Evolutionary conservation across 768 basidiomycete genomes (phyloP), one percentile per base, ranked within the genome.

Genomic region (Lentinula boryana): DNA sequence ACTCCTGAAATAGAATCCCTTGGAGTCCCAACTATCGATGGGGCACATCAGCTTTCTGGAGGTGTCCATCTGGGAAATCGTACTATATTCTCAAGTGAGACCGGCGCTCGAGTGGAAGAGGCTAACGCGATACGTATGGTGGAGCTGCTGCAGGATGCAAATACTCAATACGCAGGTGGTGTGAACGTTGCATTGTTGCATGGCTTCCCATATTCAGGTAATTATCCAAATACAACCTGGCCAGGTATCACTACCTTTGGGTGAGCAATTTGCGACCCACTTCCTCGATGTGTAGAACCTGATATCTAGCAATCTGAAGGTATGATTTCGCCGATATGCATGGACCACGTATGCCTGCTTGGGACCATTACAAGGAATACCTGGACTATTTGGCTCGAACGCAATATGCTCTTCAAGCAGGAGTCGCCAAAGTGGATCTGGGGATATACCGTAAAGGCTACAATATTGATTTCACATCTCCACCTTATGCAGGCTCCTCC

Each of bases 1-100:
- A 55, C 64, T 12, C 64, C 64, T 6, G 64, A 65, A 46, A 65
- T 65, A 32, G 64, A 65, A 50, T 63, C 64, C 1, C 31, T 65
- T 27, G 64, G 59, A 10, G 59, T 65, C 12, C 62, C 62, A 21
- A 63, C 64, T 36, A 63, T 65, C n/a, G 64, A 65, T 23, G 36
- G 58, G 18, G 64, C 64, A 15, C 59, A 62, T 4, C 64, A 65
- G 49, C 60, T 65, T 16, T 58, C 56, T n/a, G 64, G 62, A 18
- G 64, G 64, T 3, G 64, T 65, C 2, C 64, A 65, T 52, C 60
- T 65, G 6, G 64, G 64, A 8, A 62, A 62, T 38, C 62, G 58
- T 9, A 58, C 62, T 2, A 50, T 65, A 23, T 63, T 65, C 6
- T 65, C 58, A 3, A 59, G 58, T 38, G 58, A 65, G 27, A 65